Conservation (phyloP, 768 basidiomycete genomes). For the Lanmaoa rubissima region DNA sequence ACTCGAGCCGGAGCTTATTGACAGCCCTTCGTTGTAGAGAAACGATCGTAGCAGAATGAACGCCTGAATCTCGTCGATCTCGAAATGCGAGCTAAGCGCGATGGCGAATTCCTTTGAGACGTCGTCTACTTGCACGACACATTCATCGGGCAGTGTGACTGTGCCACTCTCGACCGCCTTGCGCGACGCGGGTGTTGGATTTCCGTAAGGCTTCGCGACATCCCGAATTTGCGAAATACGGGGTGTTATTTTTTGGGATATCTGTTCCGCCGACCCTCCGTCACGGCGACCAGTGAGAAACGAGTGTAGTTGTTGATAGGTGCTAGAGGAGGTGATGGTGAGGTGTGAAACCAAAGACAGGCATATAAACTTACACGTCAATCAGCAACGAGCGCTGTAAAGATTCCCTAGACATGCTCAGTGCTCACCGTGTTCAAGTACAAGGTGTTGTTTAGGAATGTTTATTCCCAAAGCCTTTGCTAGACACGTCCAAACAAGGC, state of each 20-base stretch:
- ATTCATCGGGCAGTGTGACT: slow-evolving; percentile 66
- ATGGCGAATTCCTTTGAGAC: slow-evolving; percentile 67
- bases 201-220: slow-evolving; percentile 63
- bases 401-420: slow-evolving; percentile 43
- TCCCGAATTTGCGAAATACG: slow-evolving; percentile 58
- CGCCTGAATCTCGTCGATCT: slow-evolving; percentile 81
- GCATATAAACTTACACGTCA: slow-evolving; percentile 49
- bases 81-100: slow-evolving; percentile 69
- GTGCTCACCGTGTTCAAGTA: slow-evolving; percentile 4
- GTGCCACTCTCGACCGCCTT: slow-evolving; percentile 65
- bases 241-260: slow-evolving; percentile 55
- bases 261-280: slow-evolving; percentile 54
- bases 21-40: slow-evolving; percentile 73
- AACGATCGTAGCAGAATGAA: slow-evolving; percentile 73
- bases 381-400: slow-evolving; percentile 67
- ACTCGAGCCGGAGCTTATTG: slow-evolving; percentile 43
- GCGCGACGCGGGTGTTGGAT: slow-evolving; percentile 64
- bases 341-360: neutral
- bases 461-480: slow-evolving; percentile 26
- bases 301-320: slow-evolving; percentile 62
- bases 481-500: slow-evolving; percentile 18
- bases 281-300: slow-evolving; percentile 59
- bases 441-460: slow-evolving; percentile 20
- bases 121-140: slow-evolving; percentile 59
- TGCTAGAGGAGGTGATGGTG: slow-evolving; percentile 37